Base-by-base conservation (phyloP, 208 protist genomes). In the Herpetomonas tarakana region DNA sequence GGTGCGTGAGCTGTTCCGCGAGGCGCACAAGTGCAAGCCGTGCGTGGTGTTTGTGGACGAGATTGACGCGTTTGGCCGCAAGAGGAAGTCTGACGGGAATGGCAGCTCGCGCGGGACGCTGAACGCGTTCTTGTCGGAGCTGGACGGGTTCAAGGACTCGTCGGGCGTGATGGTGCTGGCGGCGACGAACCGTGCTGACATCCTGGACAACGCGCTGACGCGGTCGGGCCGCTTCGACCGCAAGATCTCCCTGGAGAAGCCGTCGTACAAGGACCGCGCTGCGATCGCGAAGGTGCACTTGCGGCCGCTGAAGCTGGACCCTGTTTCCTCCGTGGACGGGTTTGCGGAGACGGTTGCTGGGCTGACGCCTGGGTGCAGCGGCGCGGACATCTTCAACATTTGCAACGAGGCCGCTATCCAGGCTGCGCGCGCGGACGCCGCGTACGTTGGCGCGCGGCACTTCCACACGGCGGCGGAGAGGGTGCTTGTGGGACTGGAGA, bases 21-120 rank as follows among this genome's bases (percentile, higher is more conserved):
- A 83, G 41, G 97, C 98, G 12, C 91, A 94, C 68, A 78, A 92
- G 53, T 83, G 88, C 46, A 92, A 96, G 62, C 97, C 97, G 47
- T 98, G 95, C 74, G 98, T 99, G 27, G 92, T 99, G 29, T 99
- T 99, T 79, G 95, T 99, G 30, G 97, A 99, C 77, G 98, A 99
- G 67, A 98, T 99, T 57, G 98, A 99, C 69, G 85, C 96, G 0
- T 88, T 99, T 65, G 97, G 96, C 14, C 76, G 77, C 19, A 88
- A 80, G 51, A 71, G 94, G 21, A 68, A 75, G 35, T 79, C 74
- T 14, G 81, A 86, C 54, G 80, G 81, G 39, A 64, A 72, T 19
- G 87, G 81, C 18, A 77, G 68, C 61, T 89, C 79, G 21, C 73
- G 82, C 26, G 81, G 86, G 14, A 99, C 98, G 9, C 82, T 99